phyloP scores from a whole-genome alignment of 768 basidiomycete species.

The Tricholoma furcatifolium region DNA sequence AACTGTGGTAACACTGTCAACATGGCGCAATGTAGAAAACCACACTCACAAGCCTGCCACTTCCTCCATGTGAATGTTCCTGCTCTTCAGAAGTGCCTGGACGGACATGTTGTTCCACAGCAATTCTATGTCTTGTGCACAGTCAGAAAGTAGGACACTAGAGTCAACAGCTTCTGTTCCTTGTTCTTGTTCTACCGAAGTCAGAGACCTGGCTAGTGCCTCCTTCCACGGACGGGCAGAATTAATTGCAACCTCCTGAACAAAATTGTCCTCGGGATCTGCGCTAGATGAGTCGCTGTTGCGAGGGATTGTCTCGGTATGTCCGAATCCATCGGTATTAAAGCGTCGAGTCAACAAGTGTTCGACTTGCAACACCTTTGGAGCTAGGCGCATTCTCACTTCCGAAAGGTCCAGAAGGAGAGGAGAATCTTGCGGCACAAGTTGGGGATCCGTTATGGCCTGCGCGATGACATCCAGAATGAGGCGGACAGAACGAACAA shows the following conservation, averaged over 20 bases:
- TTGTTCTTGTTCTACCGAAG: conserved; percentile 20
- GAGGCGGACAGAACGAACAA: conserved; percentile 64
- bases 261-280: conserved; percentile 23
- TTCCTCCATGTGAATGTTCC: conserved; percentile 63
- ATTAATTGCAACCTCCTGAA: conserved; percentile 54
- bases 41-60: conserved; percentile 68
- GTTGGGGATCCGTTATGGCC: conserved; percentile 19
- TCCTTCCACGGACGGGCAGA: conserved; percentile 51
- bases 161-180: conserved; percentile 57
- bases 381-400: conserved; percentile 57
- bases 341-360: conserved; percentile 56
- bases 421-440: conserved; percentile 26
- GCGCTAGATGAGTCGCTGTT: conserved; percentile 19
- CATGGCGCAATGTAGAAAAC: neutral
- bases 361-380: conserved; percentile 65
- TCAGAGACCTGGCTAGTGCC: conserved; percentile 36
- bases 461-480: conserved; percentile 56
- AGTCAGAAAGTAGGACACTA: conserved; percentile 53
- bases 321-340: conserved; percentile 41
- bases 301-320: conserved; percentile 27
- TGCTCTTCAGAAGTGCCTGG: conserved; percentile 45
- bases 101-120: conserved; percentile 64
- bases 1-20: conserved; percentile 44
- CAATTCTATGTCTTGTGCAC: conserved; percentile 59
- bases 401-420: conserved; percentile 46